Conservation (phyloP, 129 eudicot species). For the Lonicera japonica region DNA sequence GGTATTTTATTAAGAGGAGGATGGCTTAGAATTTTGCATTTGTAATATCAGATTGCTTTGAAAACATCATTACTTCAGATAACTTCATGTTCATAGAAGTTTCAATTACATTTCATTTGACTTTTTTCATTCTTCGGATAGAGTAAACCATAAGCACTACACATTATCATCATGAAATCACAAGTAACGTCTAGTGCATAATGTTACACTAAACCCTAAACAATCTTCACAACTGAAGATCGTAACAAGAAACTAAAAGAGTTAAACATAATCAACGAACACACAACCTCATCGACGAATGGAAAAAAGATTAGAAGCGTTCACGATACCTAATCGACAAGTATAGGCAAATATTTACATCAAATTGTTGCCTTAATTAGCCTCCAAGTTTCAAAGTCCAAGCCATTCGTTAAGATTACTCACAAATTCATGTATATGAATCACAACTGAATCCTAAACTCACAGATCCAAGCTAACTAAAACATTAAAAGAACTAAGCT, state of each 20-base stretch:
- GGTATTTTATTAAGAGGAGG: no score
- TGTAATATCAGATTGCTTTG: no score
- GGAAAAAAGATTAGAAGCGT: not conserved
- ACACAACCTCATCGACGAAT: not conserved
- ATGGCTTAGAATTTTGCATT: no score
- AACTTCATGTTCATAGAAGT: no score
- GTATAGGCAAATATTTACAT: not conserved
- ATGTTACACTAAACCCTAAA: no score
- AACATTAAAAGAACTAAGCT: not conserved
- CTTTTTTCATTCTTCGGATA: no score
- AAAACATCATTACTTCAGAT: no score
- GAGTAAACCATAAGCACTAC: no score
- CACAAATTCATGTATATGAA: not conserved
- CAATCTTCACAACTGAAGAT: no score
- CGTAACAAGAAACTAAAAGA: not conserved
- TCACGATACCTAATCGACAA: not conserved
- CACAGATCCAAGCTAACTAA: slow-evolving; percentile 15
- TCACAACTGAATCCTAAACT: not conserved
- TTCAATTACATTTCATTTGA: no score
- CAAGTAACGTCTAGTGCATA: no score
- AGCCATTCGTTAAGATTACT: slow-evolving; percentile 5
- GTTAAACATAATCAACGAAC: not conserved
- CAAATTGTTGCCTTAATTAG: not conserved
- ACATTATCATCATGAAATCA: no score
- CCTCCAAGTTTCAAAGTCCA: not conserved